Conservation (phyloP, 768 basidiomycete species). For the Rhodotorula paludigena region DNA sequence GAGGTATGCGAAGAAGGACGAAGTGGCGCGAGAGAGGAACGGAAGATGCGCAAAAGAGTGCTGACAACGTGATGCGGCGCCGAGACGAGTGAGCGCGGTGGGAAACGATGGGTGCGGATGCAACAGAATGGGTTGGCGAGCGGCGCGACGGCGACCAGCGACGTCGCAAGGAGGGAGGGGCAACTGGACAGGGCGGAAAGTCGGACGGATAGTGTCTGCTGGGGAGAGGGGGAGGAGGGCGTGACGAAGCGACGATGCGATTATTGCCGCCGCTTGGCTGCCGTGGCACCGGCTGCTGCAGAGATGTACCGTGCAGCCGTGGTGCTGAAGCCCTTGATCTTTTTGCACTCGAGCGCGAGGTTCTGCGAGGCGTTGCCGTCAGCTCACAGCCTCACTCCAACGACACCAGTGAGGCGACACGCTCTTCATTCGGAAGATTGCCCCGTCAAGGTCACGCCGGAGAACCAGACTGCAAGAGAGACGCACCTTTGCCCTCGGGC, state of each 20-base stretch:
- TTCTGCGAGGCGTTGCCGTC: slow-evolving; percentile 12
- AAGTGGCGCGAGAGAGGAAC: too few species aligned
- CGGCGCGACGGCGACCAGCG: too few species aligned
- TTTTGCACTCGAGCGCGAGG: slow-evolving; percentile 43
- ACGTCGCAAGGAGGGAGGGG: too few species aligned
- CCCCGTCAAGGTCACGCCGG: too few species aligned
- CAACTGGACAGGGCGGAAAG: not conserved
- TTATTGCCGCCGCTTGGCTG: not conserved
- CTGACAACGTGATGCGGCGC: too few species aligned
- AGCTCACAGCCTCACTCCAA: not conserved
- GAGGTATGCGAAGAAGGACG: too few species aligned
- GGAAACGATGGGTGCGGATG: too few species aligned
- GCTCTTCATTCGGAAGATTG: too few species aligned
- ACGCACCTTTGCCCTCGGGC: slow-evolving; percentile 47
- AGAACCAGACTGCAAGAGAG: slow-evolving; percentile 11
- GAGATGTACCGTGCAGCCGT: slow-evolving; percentile 33
- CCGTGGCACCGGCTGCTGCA: slow-evolving; percentile 4
- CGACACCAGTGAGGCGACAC: too few species aligned
- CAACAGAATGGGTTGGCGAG: too few species aligned
- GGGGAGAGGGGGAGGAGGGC: not conserved
- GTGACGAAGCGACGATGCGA: not conserved
- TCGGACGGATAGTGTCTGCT: not conserved
- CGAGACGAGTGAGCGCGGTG: too few species aligned
- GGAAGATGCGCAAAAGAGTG: too few species aligned
- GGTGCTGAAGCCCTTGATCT: slow-evolving; percentile 42